Evolutionary conservation across 495 filamentous ascomycete genomes (phyloP).

Genomic region (Chaetomium fimeti): DNA sequence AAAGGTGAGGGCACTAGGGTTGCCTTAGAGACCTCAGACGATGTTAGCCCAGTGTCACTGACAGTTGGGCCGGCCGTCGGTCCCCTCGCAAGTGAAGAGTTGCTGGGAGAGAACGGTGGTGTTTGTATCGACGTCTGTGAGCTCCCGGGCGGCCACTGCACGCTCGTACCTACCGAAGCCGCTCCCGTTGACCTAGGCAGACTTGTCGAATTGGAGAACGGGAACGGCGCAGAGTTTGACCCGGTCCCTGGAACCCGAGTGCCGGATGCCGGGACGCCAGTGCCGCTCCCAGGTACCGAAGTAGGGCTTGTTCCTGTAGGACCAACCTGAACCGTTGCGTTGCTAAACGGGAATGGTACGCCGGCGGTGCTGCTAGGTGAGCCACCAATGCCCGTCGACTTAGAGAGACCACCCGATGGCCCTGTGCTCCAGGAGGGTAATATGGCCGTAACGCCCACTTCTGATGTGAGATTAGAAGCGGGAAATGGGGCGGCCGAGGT

Average conservation of each 20-base stretch:
- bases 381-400: not conserved
- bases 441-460: not conserved
- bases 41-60: not conserved
- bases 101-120: constrained; percentile 20
- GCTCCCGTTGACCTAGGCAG: constrained; percentile 19
- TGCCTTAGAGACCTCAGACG: not conserved
- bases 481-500: constrained; percentile 20
- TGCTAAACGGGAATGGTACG: constrained; percentile 13
- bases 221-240: constrained; percentile 30
- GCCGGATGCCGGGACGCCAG: not conserved
- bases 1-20: constrained; percentile 16
- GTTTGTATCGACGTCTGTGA: constrained; percentile 7
- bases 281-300: not conserved
- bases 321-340: not conserved
- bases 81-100: constrained; percentile 10
- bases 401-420: not conserved
- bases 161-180: not conserved
- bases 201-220: constrained; percentile 33
- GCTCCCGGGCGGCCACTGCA: not conserved
- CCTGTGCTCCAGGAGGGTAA: not conserved
- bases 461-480: constrained; percentile 25
- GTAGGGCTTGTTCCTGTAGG: constrained; percentile 20
- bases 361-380: not conserved
- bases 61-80: constrained; percentile 10
- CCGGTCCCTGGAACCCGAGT: constrained; percentile 16